A percentile compares a stretch with the other conserved stretches of the same genome.
Evolutionary conservation across 2,329 filamentous ascomycete genomes (phyloP).

Genomic region (Cladophialophora immunda): DNA sequence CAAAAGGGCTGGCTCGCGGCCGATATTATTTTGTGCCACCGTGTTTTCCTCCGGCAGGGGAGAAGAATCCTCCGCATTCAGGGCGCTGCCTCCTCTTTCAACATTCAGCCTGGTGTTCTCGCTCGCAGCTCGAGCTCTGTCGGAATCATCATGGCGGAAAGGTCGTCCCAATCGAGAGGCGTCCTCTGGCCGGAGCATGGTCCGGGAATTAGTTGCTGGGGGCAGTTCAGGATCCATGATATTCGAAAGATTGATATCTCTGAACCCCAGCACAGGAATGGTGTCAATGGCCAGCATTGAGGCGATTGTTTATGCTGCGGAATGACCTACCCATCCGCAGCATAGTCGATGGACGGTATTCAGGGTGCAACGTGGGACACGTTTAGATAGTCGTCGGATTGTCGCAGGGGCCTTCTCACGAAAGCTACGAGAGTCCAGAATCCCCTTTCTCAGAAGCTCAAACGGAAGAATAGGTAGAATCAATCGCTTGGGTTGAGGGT

Average conservation of each 20-base stretch:
- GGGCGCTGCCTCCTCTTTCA: constrained; percentile 23
- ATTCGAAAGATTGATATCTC: constrained; percentile 29
- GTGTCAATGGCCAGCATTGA: constrained; percentile 38
- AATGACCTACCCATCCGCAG: constrained; percentile 32
- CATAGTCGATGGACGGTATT: constrained; percentile 21
- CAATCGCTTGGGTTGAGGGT: background rate
- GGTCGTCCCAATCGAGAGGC: constrained; percentile 32
- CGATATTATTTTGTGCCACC: constrained; percentile 4
- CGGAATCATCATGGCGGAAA: constrained; percentile 33
- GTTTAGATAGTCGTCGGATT: background rate
- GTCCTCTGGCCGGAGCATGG: constrained; percentile 34
- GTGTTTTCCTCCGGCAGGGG: constrained; percentile 20
- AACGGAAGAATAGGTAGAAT: background rate
- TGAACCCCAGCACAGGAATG: constrained; percentile 32
- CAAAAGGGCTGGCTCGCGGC: constrained; percentile 40
- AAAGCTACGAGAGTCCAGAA: background rate
- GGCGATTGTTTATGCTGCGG: constrained; percentile 19
- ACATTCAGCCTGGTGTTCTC: constrained; percentile 32
- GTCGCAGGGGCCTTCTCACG: background rate
- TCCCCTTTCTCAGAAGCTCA: constrained; percentile 4
- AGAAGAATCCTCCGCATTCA: constrained; percentile 27
- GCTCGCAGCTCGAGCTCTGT: constrained; percentile 33
- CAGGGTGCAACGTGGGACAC: background rate
- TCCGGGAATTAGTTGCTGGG: constrained; percentile 22
- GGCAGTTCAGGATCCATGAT: constrained; percentile 36